These are phyloP conservation scores for Metschnikowia drakensbergensis DNA, from an alignment of 805 yeast genomes.

Conservation along the genomic window DNA sequence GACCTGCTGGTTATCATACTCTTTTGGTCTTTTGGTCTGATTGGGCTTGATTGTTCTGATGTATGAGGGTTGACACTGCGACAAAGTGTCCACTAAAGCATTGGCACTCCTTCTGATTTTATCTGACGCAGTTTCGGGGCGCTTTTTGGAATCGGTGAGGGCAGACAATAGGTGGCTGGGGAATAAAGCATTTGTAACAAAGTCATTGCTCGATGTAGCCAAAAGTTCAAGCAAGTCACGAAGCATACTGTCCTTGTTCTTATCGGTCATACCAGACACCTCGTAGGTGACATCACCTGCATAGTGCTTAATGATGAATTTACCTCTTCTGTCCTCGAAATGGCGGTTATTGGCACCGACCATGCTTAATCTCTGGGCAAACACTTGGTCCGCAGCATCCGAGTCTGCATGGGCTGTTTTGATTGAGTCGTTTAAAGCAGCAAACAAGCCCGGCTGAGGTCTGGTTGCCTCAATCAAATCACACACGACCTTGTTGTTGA, in stretches of 20 bases:
- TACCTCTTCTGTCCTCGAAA: slow-evolving; percentile 82
- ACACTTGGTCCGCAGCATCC: slow-evolving; percentile 92
- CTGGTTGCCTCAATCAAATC: slow-evolving; percentile 90
- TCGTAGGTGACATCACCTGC: slow-evolving; percentile 98
- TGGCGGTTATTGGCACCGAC: slow-evolving; percentile 75
- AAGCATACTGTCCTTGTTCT: slow-evolving; percentile 90
- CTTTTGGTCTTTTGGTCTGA: slow-evolving; percentile 85
- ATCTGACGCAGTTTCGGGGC: slow-evolving; percentile 96
- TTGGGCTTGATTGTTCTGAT: slow-evolving; percentile 97
- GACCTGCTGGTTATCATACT: slow-evolving; percentile 84
- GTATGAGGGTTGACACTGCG: slow-evolving; percentile 90
- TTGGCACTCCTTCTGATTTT: slow-evolving; percentile 92
- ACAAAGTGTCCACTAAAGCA: slow-evolving; percentile 79
- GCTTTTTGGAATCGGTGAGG: slow-evolving; percentile 54
- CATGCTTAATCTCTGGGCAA: slow-evolving; percentile 85
- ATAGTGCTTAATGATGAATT: slow-evolving; percentile 89
- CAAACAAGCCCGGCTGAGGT: slow-evolving; percentile 90
- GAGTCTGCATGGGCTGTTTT: slow-evolving; percentile 99
- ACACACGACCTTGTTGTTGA: slow-evolving; percentile 94
- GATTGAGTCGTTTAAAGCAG: slow-evolving; percentile 93
- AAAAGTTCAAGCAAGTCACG: slow-evolving; percentile 82
- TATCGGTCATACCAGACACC: slow-evolving; percentile 86
- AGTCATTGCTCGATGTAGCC: slow-evolving; percentile 64
- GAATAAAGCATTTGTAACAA: slow-evolving; percentile 53
- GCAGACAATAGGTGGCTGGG: slow-evolving; percentile 36